Evolutionary conservation across 768 basidiomycete species (phyloP), one percentile per base, ranked within the genome.

Genomic region (Tricholoma sp.): DNA sequence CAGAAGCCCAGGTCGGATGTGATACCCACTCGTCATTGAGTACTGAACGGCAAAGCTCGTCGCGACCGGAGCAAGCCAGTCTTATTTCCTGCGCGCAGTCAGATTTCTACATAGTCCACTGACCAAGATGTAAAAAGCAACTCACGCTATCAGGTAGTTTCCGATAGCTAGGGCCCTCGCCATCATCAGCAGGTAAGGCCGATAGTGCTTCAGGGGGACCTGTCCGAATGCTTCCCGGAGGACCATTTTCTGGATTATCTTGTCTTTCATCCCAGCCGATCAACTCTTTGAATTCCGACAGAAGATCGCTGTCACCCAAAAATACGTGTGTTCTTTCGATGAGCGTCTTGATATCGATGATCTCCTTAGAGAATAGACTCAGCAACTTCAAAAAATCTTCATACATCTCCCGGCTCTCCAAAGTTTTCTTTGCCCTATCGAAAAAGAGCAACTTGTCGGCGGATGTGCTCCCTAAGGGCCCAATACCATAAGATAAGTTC

Each of bases 11-110:
- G 1, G 94, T 96, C 3, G 97, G 96, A 70, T 98, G 96, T 12
- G 96, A 97, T 10, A 98, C 94, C 96, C 97, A 98, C 61, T 88
- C 84, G 66, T 98, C 95, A 67, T 99, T 99, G 47, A 99, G 81
- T 29, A 99, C 94, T 29, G 93, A 94, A 68, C 94, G 91, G 67
- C 91, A 95, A 55, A 98, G 86, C 59, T 93, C 85, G 64, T 98
- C 95, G 29, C 97, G 86, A 10, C 91, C 95, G 3, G 97, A 97
- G 68, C 97, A 98, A 28, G 93, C 90, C 17, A 98, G 72, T 39
- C 83, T 80, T 60, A 88, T 83, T 74, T 98, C 96, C 94, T 97
- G 54, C 55, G 51, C 58, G 34, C 57, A 31, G 48, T 50, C 56
- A 58, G 41, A 49, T 53, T 57, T 53, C 57, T 54, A 50, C 24